Evolutionary conservation across 345 rosid species (phyloP).

Genomic region (Cardamine resedifolia): DNA sequence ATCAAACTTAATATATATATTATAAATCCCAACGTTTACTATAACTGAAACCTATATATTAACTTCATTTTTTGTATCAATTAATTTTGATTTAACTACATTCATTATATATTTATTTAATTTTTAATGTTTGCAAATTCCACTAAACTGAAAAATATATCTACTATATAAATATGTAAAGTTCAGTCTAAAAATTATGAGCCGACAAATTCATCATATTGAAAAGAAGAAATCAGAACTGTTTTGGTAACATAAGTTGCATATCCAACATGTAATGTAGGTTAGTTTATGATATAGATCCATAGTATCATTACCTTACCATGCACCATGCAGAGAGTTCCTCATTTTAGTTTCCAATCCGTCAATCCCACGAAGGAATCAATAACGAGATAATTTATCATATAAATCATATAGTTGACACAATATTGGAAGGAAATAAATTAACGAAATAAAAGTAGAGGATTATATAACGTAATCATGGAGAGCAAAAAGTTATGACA

Average conservation of each 20-base stretch:
- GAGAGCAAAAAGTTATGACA: constrained; percentile 38
- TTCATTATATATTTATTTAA: not conserved
- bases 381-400: constrained; percentile 13
- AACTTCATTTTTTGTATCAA: not conserved
- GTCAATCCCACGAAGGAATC: constrained; percentile 25
- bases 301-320: not conserved
- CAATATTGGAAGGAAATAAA: not conserved
- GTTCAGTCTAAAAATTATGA: not conserved
- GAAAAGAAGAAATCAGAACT: not conserved
- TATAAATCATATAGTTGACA: not conserved
- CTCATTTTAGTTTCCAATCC: not conserved
- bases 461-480: constrained; percentile 33
- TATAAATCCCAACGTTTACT: not conserved
- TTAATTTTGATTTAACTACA: not conserved
- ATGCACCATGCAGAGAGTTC: not conserved
- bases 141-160: not conserved
- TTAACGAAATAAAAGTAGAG: not conserved
- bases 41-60: too few relatives aligned
- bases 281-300: not conserved
- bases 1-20: not conserved
- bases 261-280: not conserved
- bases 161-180: not conserved
- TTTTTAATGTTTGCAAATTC: constrained; percentile 1
- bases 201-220: not conserved
- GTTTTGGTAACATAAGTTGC: not conserved